Evolutionary conservation across 371 early-diverging fungal genomes (phyloP), one percentile per base, ranked within the genome.

Genomic region (Catenaria anguillulae): DNA sequence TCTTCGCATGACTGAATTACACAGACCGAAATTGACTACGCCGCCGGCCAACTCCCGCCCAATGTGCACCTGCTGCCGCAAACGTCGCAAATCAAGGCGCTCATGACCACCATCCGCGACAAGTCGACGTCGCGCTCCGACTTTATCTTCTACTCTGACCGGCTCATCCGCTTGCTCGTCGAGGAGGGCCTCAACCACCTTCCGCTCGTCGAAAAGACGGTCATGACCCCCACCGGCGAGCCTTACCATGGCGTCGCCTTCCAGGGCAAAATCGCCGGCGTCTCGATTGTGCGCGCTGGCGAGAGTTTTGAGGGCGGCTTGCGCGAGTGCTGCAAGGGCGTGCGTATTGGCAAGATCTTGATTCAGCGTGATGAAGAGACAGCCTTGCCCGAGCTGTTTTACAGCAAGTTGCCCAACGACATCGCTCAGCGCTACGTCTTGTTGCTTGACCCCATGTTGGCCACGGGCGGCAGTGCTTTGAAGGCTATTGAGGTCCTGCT

Each of bases 401-500:
- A 86, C 61, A 78, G 74, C 66, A 88, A 84, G 63, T 73, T 90
- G n/a, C 90, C 90, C 15, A 63, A 67, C 0, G 75, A 83, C 59
- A 78, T 88, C n/a, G 63, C 69, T 2, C 63, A 77, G 40, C 74
- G 77, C 63, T 74, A 75, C 67, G 84, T 86, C 19, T 66, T 89
- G 37, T 69, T 89, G 60, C 83, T 84, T 77, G 90, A 89, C 70
- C 84, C 89, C 2, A 83, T 83, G 43, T 75, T 89, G 26, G 87
- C 85, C 6, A 86, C 89, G 17, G 94, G 95, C 34, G 95, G 91
- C 17, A 88, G 89, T 17, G 92, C 88, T 1, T 63, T 92, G 68
- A 92, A 92, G 93, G 93, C 95, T 6, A 84, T 94, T 36, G 84
- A 90, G 31, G 89, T 92, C 33, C 70, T 92, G 62, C 67, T 88